Percentiles rank a stretch among this genome's conserved stretches.
phyloP scores from a whole-genome alignment of 2,329 filamentous ascomycete genomes.

The Trichoderma gracile region DNA sequence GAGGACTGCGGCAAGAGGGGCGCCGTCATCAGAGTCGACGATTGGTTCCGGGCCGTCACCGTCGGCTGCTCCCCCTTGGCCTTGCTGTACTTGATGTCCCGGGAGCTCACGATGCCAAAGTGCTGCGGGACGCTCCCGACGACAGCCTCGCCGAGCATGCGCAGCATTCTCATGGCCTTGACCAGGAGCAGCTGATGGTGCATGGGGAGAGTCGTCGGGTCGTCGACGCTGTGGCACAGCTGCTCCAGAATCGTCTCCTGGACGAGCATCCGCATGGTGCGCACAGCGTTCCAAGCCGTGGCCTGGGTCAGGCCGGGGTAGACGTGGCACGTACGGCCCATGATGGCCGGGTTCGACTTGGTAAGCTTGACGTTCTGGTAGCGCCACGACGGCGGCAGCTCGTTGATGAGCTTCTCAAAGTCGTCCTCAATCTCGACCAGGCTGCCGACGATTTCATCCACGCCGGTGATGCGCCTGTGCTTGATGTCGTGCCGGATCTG shows the following conservation, averaged over 20 bases:
- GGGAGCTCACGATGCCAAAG: slow-evolving; percentile 49
- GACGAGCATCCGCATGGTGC: slow-evolving; percentile 49
- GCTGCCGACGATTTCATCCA: slow-evolving; percentile 40
- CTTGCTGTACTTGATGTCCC: slow-evolving; percentile 37
- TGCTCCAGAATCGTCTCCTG: slow-evolving; percentile 51
- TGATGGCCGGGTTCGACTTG: slow-evolving; percentile 44
- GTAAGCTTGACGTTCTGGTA: slow-evolving; percentile 46
- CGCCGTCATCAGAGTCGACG: slow-evolving; percentile 35
- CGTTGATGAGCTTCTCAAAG: slow-evolving; percentile 43
- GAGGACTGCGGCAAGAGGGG: slow-evolving; percentile 19
- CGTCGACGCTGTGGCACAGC: slow-evolving; percentile 41
- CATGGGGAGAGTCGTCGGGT: slow-evolving; percentile 34
- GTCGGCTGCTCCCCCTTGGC: slow-evolving; percentile 30
- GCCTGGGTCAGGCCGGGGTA: slow-evolving; percentile 49
- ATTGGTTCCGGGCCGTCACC: slow-evolving; percentile 36
- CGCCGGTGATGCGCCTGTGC: slow-evolving; percentile 39
- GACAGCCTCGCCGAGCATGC: slow-evolving; percentile 45
- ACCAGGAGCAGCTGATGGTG: slow-evolving; percentile 41
- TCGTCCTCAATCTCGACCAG: slow-evolving; percentile 47
- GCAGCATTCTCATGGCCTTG: slow-evolving; percentile 42
- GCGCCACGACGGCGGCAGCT: slow-evolving; percentile 45
- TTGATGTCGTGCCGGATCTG: slow-evolving; percentile 52
- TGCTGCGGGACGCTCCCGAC: slow-evolving; percentile 52
- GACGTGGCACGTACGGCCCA: slow-evolving; percentile 47
- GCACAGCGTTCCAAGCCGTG: slow-evolving; percentile 51